Conservation (phyloP, 306 rosid species). For the Acacia confusa region DNA sequence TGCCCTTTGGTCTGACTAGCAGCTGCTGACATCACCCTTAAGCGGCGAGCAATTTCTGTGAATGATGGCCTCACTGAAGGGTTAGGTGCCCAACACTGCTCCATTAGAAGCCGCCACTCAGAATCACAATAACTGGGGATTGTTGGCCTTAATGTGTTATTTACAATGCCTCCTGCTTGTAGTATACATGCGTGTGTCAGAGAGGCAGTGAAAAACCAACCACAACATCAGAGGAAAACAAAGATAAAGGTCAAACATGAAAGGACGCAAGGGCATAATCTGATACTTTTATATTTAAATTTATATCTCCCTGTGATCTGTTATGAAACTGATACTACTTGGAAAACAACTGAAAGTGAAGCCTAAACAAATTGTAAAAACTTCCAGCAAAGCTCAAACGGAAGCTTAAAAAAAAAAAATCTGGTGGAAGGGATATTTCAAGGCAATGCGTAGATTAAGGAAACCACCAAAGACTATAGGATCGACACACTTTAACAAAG, state of each 20-base stretch:
- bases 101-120: constrained; percentile 89
- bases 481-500: not conserved
- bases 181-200: not conserved
- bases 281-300: not conserved
- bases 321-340: not conserved
- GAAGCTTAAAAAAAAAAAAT: not conserved
- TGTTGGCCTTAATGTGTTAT: constrained; percentile 84
- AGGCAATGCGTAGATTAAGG: not conserved
- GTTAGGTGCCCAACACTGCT: constrained; percentile 98
- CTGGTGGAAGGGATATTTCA: not conserved
- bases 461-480: not conserved
- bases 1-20: constrained; percentile 75
- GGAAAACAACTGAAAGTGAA: not conserved
- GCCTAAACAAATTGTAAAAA: not conserved
- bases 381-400: not conserved
- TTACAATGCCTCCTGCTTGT: constrained; percentile 88
- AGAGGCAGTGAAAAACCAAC: constrained; percentile 7
- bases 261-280: constrained; percentile 12
- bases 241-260: not conserved
- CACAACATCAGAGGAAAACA: not conserved
- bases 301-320: not conserved
- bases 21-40: constrained; percentile 71
- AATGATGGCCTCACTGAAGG: constrained; percentile 86
- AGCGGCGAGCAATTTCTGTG: constrained; percentile 80
- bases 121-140: constrained; percentile 80